Evolutionary conservation across 2,329 filamentous ascomycete species (phyloP).

Genomic region (Ophiostoma australiae): DNA sequence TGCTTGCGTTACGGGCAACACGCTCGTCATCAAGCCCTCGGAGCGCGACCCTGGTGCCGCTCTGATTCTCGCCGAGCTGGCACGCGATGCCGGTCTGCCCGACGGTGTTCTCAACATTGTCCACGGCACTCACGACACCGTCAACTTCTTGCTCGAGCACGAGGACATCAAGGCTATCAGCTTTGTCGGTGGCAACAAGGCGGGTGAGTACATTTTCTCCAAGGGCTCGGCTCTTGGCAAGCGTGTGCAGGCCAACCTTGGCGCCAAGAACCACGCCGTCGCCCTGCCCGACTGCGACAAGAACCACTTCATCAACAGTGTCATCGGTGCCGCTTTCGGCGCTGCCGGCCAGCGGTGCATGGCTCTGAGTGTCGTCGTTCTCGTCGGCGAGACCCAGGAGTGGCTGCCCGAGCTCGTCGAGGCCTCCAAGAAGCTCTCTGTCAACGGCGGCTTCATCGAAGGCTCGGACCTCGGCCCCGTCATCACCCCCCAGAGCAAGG

Average conservation of each 20-base stretch:
- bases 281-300: conserved; percentile 83
- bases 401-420: conserved; percentile 76
- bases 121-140: conserved; percentile 72
- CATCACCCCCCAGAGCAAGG: conserved; percentile 72
- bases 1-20: conserved; percentile 77
- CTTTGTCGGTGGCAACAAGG: conserved; percentile 83
- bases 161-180: conserved; percentile 79
- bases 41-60: conserved; percentile 78
- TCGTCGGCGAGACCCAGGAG: conserved; percentile 77
- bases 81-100: conserved; percentile 74
- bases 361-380: conserved; percentile 78
- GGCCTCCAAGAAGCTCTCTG: conserved; percentile 64
- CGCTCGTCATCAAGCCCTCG: conserved; percentile 76
- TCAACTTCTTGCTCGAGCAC: conserved; percentile 81
- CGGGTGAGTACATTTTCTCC: conserved; percentile 78
- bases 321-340: conserved; percentile 77
- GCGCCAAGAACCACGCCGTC: conserved; percentile 83
- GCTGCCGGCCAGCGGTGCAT: conserved; percentile 83
- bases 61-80: conserved; percentile 82
- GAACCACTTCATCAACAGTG: conserved; percentile 80
- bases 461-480: conserved; percentile 79
- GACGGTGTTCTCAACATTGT: conserved; percentile 76
- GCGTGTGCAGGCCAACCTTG: conserved; percentile 81
- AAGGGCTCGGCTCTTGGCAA: conserved; percentile 78
- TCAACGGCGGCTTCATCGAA: conserved; percentile 75